Evolutionary conservation across 306 rosid genomes (phyloP), one percentile per base, ranked within the genome.

Genomic region (Ammopiptanthus mongolicus): DNA sequence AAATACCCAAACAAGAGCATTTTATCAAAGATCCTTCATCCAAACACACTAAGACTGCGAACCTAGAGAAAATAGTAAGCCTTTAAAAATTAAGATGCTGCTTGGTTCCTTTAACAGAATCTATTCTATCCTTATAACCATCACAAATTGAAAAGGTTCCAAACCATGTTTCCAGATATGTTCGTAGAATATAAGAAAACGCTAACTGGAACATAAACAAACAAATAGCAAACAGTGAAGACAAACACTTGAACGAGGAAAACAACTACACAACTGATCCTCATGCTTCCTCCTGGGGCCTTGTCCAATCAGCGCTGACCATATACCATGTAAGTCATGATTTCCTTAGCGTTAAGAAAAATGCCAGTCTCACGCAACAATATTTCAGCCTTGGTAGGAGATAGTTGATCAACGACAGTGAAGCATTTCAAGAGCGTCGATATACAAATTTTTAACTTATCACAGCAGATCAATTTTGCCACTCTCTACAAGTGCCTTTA

Each of bases 401-500:
- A 51, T 37, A 50, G 28, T 78, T 48, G 69, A 34, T 41, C 53
- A 44, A 18, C 67, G 39, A 44, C 8, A 50, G 56, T 5, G 28
- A 3, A 13, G 8, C 5, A 62, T 61, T 48, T 61, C 66, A 46
- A 31, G 50, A 77, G 53, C 56, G 50, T 15, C 48, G 67, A 52
- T 12, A 52, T 39, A 42, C 48, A 31, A 23, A 51, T 55, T 68
- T 62, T 53, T 22, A 39, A 48, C 51, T 47, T 11, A 34, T 84
- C 80, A 84, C 23, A 84, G 80, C 18, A 84, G 84, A 59, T 91
- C 94, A 71, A 94, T 88, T 83, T 83, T 86, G 18, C 97, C 97
- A 46, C 84, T 91, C 83, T 91, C 97, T 6, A 91, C 96, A 6
- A 90, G 87, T 29, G 88, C 79, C 81, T 87, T 94, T 72, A 94